These are phyloP conservation scores for Mycena galopus DNA, from an alignment of 768 basidiomycete species.

Conservation along the genomic window DNA sequence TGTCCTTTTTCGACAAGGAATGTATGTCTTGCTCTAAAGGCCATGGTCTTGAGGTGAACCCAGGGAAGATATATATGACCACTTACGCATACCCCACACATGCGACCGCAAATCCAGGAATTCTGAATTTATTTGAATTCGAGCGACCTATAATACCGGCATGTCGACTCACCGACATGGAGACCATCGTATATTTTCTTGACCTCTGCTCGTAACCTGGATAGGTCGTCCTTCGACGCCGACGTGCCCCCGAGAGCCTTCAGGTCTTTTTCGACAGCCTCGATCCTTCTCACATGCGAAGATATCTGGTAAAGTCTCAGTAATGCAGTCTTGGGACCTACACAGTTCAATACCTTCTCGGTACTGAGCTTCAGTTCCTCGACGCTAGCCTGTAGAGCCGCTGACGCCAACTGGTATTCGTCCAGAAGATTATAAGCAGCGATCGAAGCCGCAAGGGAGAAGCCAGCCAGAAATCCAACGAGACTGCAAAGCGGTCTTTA, in stretches of 20 bases:
- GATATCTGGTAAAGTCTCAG: constrained; percentile 67
- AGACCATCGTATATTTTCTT: constrained; percentile 91
- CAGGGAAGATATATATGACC: background rate
- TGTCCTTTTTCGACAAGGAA: constrained; percentile 75
- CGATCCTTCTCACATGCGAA: constrained; percentile 85
- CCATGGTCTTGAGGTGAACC: background rate
- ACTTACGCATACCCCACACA: constrained; percentile 91
- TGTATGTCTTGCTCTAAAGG: constrained; percentile 84
- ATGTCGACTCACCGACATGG: constrained; percentile 70
- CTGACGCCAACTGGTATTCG: constrained; percentile 91
- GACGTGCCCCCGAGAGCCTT: constrained; percentile 77
- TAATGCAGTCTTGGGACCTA: background rate
- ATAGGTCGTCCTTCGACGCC: constrained; percentile 85
- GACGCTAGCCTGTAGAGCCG: constrained; percentile 89
- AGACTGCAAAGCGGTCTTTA: constrained; percentile 64
- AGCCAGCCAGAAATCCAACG: constrained; percentile 89
- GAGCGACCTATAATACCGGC: no score
- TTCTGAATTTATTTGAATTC: constrained; percentile 58
- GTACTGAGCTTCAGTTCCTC: constrained; percentile 89
- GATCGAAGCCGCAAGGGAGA: constrained; percentile 88
- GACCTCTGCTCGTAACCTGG: constrained; percentile 79
- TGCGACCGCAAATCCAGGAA: constrained; percentile 85
- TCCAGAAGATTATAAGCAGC: constrained; percentile 91
- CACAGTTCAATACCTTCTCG: constrained; percentile 64
- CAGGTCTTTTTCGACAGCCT: constrained; percentile 91